These are phyloP conservation scores for Leccinum angustisporum DNA, from an alignment of 1,284 basidiomycete species.

Conservation along the genomic window DNA sequence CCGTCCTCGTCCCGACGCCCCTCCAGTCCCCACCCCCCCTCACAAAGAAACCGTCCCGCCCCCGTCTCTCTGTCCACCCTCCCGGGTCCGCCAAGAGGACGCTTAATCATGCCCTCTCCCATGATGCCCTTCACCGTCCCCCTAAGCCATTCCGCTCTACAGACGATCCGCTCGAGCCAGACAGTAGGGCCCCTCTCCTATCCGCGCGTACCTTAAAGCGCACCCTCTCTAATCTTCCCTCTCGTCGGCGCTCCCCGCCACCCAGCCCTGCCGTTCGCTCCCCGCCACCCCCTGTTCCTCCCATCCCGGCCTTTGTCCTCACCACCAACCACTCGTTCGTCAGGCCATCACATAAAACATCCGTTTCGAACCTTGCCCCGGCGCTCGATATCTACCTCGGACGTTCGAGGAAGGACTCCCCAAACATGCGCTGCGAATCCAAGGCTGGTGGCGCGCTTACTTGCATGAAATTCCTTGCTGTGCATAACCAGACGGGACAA, in stretches of 20 bases:
- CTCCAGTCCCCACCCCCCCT: constrained; percentile 23
- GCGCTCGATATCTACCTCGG: constrained; percentile 18
- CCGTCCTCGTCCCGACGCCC: constrained; percentile 18
- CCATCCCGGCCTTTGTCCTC: constrained; percentile 29
- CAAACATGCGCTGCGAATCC: constrained; percentile 11
- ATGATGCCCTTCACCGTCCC: constrained; percentile 11
- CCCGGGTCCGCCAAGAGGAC: constrained; percentile 10
- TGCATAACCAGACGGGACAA: constrained; percentile 17
- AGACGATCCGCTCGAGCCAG: constrained; percentile 9
- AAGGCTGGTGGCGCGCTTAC: constrained; percentile 12
- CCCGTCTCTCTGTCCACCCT: constrained; percentile 7
- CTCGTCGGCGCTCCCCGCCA: constrained; percentile 31
- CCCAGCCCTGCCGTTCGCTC: constrained; percentile 24
- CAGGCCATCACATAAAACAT: constrained; percentile 5
- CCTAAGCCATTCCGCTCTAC: constrained; percentile 8
- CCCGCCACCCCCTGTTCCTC: constrained; percentile 35
- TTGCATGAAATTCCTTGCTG: constrained; percentile 23
- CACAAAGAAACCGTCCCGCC: neutral
- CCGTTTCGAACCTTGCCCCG: neutral
- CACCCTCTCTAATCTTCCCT: constrained; percentile 5
- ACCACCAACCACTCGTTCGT: constrained; percentile 8
- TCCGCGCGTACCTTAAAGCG: constrained; percentile 15
- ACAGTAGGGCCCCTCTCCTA: constrained; percentile 5
- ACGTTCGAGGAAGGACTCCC: neutral
- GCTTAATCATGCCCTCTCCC: constrained; percentile 10